phyloP scores from a whole-genome alignment of 2,329 filamentous ascomycete genomes.

The Diaporthe nobilis region DNA sequence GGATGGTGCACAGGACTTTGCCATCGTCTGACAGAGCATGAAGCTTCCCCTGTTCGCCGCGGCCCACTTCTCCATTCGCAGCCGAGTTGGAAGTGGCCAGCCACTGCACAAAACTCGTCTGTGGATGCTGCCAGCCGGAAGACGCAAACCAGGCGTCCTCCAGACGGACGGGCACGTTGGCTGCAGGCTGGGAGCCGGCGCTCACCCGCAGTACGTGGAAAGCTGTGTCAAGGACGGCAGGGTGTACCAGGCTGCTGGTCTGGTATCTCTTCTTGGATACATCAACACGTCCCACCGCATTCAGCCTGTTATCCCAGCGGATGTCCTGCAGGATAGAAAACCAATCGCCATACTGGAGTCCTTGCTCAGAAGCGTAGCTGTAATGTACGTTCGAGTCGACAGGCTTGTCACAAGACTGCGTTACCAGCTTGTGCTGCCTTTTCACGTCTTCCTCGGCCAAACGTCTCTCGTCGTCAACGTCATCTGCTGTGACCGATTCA shows the following conservation, averaged over 20 bases:
- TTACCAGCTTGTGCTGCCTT: constrained; percentile 42
- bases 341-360: constrained; percentile 50
- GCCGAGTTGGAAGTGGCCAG: constrained; percentile 7
- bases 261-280: constrained; percentile 43
- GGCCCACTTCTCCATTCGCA: not conserved
- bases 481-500: constrained; percentile 35
- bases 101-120: not conserved
- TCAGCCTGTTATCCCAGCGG: constrained; percentile 48
- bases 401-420: constrained; percentile 43
- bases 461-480: constrained; percentile 1
- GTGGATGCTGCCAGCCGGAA: constrained; percentile 6
- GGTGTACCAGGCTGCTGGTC: constrained; percentile 52
- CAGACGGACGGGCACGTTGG: constrained; percentile 3
- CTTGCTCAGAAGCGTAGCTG: constrained; percentile 46
- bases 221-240: constrained; percentile 53
- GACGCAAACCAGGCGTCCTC: constrained; percentile 16
- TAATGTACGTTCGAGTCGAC: constrained; percentile 50
- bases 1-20: constrained; percentile 48
- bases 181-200: constrained; percentile 34
- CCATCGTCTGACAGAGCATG: constrained; percentile 51
- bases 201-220: constrained; percentile 51
- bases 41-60: constrained; percentile 48
- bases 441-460: not conserved
- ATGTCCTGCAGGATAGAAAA: constrained; percentile 51
- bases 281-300: constrained; percentile 46